These are phyloP conservation scores for Dipteronia dyeriana DNA, from an alignment of 345 rosid species.

Conservation along the genomic window DNA sequence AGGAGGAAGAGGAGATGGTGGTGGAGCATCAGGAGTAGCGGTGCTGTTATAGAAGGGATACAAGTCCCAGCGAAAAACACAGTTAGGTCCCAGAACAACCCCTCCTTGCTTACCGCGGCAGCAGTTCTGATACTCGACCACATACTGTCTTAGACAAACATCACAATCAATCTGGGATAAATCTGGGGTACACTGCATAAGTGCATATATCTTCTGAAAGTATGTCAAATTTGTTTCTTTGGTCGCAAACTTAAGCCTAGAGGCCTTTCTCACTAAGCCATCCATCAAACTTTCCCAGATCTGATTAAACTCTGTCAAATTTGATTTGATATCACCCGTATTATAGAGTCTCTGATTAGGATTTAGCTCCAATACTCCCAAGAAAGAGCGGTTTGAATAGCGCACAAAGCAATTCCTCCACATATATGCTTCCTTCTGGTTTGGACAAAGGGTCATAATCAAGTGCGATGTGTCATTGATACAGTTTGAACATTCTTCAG, in stretches of 20 bases:
- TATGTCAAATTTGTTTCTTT: slow-evolving; percentile 10
- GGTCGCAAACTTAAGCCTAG: slow-evolving; percentile 23
- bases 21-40: background rate
- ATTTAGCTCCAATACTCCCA: no score
- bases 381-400: no score
- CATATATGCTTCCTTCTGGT: no score
- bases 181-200: slow-evolving; percentile 35
- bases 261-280: slow-evolving; percentile 3
- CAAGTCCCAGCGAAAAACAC: background rate
- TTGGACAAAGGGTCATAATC: no score
- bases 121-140: background rate
- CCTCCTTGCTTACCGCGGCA: background rate
- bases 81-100: background rate
- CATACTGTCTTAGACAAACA: slow-evolving; percentile 2
- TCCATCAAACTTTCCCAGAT: slow-evolving; percentile 20
- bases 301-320: slow-evolving; percentile 10
- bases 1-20: background rate
- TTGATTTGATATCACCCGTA: no score
- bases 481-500: no score
- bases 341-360: no score
- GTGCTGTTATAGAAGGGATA: background rate
- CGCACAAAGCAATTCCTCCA: no score
- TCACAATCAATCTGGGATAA: slow-evolving; percentile 11
- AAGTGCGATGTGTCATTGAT: no score
- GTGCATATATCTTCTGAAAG: slow-evolving; percentile 11